Evolutionary conservation across 306 rosid species (phyloP).

Genomic region (Lablab purpureus): DNA sequence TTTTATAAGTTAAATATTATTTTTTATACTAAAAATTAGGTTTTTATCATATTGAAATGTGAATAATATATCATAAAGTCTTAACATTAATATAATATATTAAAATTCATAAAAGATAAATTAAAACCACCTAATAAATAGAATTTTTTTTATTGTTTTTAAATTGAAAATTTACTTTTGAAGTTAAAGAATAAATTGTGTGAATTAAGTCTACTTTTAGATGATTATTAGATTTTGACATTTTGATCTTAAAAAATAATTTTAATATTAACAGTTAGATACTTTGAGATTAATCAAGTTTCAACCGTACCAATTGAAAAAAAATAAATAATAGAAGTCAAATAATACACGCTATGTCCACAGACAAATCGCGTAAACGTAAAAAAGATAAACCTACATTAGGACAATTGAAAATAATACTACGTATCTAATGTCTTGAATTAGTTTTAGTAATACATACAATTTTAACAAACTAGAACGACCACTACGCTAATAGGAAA

Average conservation of each 20-base stretch:
- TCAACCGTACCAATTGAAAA: too few relatives aligned
- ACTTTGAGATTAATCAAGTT: neutral
- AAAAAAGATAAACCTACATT: neutral
- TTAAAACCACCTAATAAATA: too few relatives aligned
- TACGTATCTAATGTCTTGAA: neutral
- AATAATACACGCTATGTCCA: too few relatives aligned
- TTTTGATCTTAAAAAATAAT: neutral
- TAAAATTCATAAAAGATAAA: too few relatives aligned
- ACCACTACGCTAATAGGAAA: too few relatives aligned
- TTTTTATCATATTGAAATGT: too few relatives aligned
- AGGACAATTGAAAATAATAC: neutral
- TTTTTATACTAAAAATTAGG: too few relatives aligned
- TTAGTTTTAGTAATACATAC: slow-evolving; percentile 47
- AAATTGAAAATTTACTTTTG: neutral
- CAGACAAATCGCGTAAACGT: neutral
- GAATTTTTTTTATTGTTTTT: too few relatives aligned
- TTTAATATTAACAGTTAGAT: neutral
- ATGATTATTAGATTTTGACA: neutral
- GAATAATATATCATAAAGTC: too few relatives aligned
- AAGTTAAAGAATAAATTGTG: neutral
- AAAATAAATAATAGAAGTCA: neutral
- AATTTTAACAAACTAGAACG: too few relatives aligned
- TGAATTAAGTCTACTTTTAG: neutral
- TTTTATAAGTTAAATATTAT: too few relatives aligned
- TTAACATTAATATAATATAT: too few relatives aligned